Evolutionary conservation across 164 flowering plant species (phyloP).

Genomic region (Euptelea pleiosperma): DNA sequence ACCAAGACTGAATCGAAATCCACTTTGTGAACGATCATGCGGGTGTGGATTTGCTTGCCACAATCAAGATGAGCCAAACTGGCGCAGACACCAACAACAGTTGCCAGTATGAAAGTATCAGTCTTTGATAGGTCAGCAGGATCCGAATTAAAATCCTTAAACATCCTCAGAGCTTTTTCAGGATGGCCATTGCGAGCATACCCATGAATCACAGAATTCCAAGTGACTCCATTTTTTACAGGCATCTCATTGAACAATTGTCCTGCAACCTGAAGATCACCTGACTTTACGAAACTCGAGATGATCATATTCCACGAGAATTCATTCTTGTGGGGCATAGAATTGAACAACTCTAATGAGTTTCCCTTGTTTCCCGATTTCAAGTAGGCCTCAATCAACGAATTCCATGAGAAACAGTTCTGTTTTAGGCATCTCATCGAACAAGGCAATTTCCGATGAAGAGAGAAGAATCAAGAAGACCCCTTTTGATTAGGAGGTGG

Average conservation of each 20-base stretch:
- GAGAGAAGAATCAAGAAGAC: slow-evolving; percentile 41
- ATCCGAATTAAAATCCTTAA: slow-evolving; percentile 38
- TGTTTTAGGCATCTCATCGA: slow-evolving; percentile 67
- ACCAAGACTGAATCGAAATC: slow-evolving; percentile 55
- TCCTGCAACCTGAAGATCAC: slow-evolving; percentile 42
- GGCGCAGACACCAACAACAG: slow-evolving; percentile 53
- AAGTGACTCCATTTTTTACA: slow-evolving; percentile 43
- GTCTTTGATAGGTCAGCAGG: slow-evolving; percentile 9
- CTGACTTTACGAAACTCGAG: slow-evolving; percentile 44
- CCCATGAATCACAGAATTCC: slow-evolving; percentile 70
- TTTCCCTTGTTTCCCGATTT: slow-evolving; percentile 28
- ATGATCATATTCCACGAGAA: slow-evolving; percentile 65
- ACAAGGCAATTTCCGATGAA: slow-evolving; percentile 54
- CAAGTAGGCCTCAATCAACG: slow-evolving; percentile 60
- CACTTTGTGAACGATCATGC: slow-evolving; percentile 33
- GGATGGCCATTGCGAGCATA: slow-evolving; percentile 36
- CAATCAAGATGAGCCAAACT: slow-evolving; percentile 34
- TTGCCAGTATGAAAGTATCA: slow-evolving; percentile 55
- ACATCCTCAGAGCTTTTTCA: slow-evolving; percentile 49
- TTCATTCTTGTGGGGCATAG: slow-evolving; percentile 57
- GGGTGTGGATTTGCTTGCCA: slow-evolving; percentile 71
- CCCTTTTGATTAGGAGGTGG: slow-evolving; percentile 65
- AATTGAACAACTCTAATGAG: slow-evolving; percentile 39
- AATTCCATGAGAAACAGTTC: slow-evolving; percentile 71
- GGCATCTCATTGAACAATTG: slow-evolving; percentile 65